phyloP scores from a whole-genome alignment of 805 yeast species.

The Candida berthetii region DNA sequence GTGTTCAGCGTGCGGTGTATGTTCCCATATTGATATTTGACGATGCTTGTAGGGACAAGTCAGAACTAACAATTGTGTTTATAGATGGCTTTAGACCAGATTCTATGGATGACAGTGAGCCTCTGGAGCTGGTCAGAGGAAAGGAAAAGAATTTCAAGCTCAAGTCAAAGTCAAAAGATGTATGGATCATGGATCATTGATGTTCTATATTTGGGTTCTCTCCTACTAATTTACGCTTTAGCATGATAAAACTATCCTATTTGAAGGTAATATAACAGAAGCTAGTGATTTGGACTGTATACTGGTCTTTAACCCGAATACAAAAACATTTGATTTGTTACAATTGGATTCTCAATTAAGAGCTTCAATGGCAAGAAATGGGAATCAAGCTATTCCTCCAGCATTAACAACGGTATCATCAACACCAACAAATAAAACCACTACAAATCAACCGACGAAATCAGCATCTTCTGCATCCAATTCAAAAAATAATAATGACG shows the following conservation, averaged over 20 bases:
- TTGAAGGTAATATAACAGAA: slow-evolving; percentile 9
- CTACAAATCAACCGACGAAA: neutral
- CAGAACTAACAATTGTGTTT: neutral
- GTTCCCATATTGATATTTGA: slow-evolving; percentile 3
- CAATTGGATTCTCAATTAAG: slow-evolving; percentile 9
- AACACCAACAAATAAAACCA: no score
- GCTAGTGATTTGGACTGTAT: slow-evolving; percentile 16
- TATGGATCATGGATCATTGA: slow-evolving; percentile 1
- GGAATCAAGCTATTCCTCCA: no score
- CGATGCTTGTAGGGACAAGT: neutral
- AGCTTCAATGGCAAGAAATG: neutral
- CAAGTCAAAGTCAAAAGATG: slow-evolving; percentile 9
- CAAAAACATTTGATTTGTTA: slow-evolving; percentile 10
- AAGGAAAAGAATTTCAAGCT: slow-evolving; percentile 6
- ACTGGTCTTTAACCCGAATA: slow-evolving; percentile 12
- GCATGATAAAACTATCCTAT: slow-evolving; percentile 5
- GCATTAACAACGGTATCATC: no score
- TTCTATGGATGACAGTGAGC: slow-evolving; percentile 7
- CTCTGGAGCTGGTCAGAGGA: slow-evolving; percentile 7
- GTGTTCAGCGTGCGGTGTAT: slow-evolving; percentile 16
- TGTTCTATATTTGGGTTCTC: neutral
- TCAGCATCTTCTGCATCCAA: neutral
- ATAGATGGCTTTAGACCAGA: slow-evolving; percentile 11
- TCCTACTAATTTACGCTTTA: neutral
- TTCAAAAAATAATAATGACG: no score